Evolutionary conservation across 768 basidiomycete genomes (phyloP).

Genomic region (Rhodotorula graminis): DNA sequence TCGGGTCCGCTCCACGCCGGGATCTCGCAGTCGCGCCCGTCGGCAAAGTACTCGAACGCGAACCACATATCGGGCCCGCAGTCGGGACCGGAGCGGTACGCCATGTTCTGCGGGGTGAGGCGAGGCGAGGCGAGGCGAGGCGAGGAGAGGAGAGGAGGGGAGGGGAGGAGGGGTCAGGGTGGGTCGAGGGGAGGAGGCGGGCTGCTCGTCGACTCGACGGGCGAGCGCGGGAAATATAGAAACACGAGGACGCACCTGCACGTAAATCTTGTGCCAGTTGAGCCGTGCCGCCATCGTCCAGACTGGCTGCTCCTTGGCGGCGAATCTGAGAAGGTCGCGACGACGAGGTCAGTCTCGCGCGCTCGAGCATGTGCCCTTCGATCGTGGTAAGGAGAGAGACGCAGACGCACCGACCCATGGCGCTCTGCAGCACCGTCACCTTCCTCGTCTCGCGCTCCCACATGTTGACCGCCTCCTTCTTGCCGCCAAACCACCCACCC

Average conservation of each 20-base stretch:
- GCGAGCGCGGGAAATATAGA: too few relatives aligned
- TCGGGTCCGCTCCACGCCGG: slow-evolving; percentile 39
- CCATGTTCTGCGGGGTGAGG: slow-evolving; percentile 28
- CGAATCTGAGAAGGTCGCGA: slow-evolving; percentile 12
- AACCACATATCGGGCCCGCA: slow-evolving; percentile 39
- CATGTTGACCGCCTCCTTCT: slow-evolving; percentile 31
- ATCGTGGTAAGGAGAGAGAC: neutral
- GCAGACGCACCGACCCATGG: slow-evolving; percentile 13
- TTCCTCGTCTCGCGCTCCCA: slow-evolving; percentile 37
- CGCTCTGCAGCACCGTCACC: slow-evolving; percentile 35
- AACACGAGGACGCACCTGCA: slow-evolving; percentile 26
- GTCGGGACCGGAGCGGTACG: slow-evolving; percentile 16
- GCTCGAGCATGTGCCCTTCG: too few relatives aligned
- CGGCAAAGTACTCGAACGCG: slow-evolving; percentile 35
- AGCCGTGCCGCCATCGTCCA: slow-evolving; percentile 39
- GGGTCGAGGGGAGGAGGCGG: neutral
- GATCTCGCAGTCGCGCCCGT: slow-evolving; percentile 34
- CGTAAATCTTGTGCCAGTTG: slow-evolving; percentile 38
- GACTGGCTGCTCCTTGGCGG: slow-evolving; percentile 40
- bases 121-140: too few relatives aligned
- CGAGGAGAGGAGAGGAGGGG: too few relatives aligned
- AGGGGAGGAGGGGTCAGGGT: neutral
- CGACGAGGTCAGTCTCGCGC: neutral
- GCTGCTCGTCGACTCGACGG: too few relatives aligned
- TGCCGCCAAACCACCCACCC: slow-evolving; percentile 42